These are phyloP conservation scores for Paracorniculantispora psalliotae DNA, from an alignment of 2,329 filamentous ascomycete species.

Conservation along the genomic window DNA sequence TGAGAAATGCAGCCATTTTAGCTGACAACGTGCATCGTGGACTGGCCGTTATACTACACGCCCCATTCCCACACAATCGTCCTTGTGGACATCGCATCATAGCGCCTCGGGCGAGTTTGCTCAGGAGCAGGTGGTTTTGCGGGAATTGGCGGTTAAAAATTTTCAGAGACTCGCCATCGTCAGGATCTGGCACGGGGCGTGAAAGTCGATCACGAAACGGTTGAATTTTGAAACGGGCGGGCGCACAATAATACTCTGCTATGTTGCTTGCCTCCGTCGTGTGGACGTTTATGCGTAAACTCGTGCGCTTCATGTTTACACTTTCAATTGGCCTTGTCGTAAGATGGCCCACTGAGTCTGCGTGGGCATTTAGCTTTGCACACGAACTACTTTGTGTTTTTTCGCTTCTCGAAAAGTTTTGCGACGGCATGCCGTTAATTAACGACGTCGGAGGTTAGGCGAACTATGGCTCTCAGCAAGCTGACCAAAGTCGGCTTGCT, in stretches of 20 bases:
- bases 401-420: not conserved
- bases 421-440: not conserved
- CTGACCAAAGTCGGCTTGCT: not conserved
- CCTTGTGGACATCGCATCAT: not conserved
- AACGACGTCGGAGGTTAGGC: not conserved
- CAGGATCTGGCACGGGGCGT: not conserved
- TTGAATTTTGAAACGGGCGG: not conserved
- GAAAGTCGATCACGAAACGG: not conserved
- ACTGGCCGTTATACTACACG: conserved; percentile 7
- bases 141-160: not conserved
- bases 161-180: not conserved
- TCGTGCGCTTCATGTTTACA: not conserved
- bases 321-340: not conserved
- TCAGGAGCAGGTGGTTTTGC: not conserved
- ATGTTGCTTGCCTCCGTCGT: not conserved
- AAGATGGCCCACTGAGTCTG: not conserved
- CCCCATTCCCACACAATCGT: conserved; percentile 6
- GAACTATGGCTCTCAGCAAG: not conserved
- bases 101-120: not conserved
- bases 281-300: not conserved
- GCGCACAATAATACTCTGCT: no score
- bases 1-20: not conserved
- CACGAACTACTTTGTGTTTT: not conserved
- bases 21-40: conserved; percentile 10
- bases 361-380: no score